Evolutionary conservation across 2,329 filamentous ascomycete genomes (phyloP).

Genomic region (Fusarium coffeatum): DNA sequence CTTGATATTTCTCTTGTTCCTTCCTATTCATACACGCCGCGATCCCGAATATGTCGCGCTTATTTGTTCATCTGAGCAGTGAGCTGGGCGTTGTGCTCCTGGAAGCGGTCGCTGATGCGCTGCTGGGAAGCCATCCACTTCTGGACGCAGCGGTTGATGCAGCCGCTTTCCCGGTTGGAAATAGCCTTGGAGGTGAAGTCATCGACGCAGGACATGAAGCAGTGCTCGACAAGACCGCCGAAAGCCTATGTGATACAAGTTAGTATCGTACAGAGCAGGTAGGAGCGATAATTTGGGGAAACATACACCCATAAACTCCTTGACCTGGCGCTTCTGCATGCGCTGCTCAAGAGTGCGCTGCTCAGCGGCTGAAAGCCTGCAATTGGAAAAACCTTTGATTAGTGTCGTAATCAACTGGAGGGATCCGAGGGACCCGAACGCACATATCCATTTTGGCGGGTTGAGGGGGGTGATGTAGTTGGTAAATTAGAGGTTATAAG

Average conservation of each 20-base stretch:
- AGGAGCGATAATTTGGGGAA: background rate
- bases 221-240: constrained; percentile 73
- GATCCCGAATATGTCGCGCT: background rate
- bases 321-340: constrained; percentile 98
- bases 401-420: background rate
- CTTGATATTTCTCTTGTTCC: constrained; percentile 9
- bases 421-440: background rate
- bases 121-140: constrained; percentile 95
- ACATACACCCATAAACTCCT: constrained; percentile 97
- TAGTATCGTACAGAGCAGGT: background rate
- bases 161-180: constrained; percentile 86
- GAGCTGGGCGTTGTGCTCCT: constrained; percentile 74
- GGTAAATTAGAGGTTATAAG: constrained; percentile 15
- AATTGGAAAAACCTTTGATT: constrained; percentile 30
- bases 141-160: constrained; percentile 93
- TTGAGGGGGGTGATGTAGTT: constrained; percentile 10
- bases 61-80: constrained; percentile 62
- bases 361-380: constrained; percentile 77
- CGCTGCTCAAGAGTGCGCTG: constrained; percentile 93
- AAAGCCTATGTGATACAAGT: constrained; percentile 48
- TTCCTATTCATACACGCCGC: constrained; percentile 41
- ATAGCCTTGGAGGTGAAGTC: constrained; percentile 99
- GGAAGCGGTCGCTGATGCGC: constrained; percentile 90
- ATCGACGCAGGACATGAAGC: constrained; percentile 97
- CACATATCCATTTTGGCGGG: constrained; percentile 49